Conservation (phyloP, 2,329 filamentous ascomycete species). For the Tympanopsis confertula region DNA sequence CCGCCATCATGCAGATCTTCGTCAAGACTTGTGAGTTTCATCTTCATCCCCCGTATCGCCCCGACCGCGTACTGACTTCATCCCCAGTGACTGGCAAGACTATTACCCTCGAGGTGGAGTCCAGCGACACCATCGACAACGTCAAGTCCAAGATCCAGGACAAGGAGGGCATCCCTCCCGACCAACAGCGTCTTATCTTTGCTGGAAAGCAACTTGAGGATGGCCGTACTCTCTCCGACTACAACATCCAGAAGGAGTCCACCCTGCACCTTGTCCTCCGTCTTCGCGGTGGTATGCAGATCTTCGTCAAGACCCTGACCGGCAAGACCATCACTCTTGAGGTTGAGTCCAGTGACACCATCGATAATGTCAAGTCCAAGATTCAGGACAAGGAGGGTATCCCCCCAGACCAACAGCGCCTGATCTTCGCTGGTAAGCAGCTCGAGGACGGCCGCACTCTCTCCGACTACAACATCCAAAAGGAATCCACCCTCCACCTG, state of each 20-base stretch:
- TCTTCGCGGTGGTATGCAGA: neutral
- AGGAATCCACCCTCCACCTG: neutral
- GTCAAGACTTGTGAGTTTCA: conserved; percentile 14
- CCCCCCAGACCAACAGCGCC: conserved; percentile 4
- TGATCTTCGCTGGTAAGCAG: neutral
- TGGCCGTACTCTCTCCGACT: neutral
- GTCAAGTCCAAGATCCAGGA: conserved; percentile 62
- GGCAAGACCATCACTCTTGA: conserved; percentile 24
- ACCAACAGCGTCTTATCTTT: neutral
- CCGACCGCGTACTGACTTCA: neutral
- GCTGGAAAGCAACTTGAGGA: neutral
- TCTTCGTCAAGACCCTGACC: neutral
- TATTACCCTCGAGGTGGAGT: conserved; percentile 55
- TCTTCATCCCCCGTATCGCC: neutral
- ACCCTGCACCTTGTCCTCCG: neutral
- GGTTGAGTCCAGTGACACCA: conserved; percentile 53
- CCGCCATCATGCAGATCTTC: conserved; percentile 13
- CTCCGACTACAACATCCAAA: neutral
- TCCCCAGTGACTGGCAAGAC: conserved; percentile 40
- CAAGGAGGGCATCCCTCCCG: conserved; percentile 58
- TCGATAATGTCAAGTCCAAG: conserved; percentile 57
- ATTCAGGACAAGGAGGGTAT: conserved; percentile 25
- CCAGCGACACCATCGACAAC: conserved; percentile 55
- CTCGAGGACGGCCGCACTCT: neutral
- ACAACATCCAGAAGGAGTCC: neutral